phyloP scores from a whole-genome alignment of 2,329 filamentous ascomycete genomes.

The Myriosclerotinia scirpicola region DNA sequence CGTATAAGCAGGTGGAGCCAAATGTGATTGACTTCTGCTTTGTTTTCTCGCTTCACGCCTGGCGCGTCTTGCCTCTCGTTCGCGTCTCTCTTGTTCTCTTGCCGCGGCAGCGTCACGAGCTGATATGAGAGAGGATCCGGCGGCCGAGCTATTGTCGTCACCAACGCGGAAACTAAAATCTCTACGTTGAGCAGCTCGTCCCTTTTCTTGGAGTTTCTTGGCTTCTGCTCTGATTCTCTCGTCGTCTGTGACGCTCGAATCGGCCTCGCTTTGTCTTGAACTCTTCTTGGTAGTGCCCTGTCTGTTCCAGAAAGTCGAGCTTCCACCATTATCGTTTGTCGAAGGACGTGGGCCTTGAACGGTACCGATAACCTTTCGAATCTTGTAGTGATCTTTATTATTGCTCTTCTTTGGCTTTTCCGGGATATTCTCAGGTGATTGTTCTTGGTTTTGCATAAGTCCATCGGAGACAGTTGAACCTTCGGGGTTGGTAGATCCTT shows the following conservation, averaged over 20 bases:
- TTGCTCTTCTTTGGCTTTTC: conserved; percentile 39
- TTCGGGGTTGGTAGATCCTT: conserved; percentile 65
- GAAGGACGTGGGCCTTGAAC: conserved; percentile 23
- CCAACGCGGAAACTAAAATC: conserved; percentile 40
- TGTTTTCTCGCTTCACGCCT: conserved; percentile 30
- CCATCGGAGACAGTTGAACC: conserved; percentile 47
- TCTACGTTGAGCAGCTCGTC: conserved; percentile 44
- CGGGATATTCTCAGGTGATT: conserved; percentile 56
- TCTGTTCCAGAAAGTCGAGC: conserved; percentile 29
- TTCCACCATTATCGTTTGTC: conserved; percentile 4
- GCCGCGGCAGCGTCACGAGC: conserved; percentile 23
- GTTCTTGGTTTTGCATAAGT: conserved; percentile 58
- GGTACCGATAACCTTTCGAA: conserved; percentile 37
- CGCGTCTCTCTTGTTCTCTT: conserved; percentile 25
- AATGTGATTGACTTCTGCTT: conserved; percentile 29
- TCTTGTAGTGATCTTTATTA: conserved; percentile 34
- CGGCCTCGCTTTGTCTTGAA: conserved; percentile 19
- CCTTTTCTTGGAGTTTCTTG: conserved; percentile 54
- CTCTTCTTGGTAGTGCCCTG: conserved; percentile 24
- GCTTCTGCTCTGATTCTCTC: conserved; percentile 59
- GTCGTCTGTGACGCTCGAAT: conserved; percentile 22
- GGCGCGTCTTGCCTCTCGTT: conserved; percentile 24
- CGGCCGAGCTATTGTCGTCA: conserved; percentile 36
- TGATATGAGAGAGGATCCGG: conserved; percentile 14
- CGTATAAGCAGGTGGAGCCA: conserved; percentile 17